Evolutionary conservation across 176 grass and related monocot species (phyloP).

Genomic region (Avena eriantha): DNA sequence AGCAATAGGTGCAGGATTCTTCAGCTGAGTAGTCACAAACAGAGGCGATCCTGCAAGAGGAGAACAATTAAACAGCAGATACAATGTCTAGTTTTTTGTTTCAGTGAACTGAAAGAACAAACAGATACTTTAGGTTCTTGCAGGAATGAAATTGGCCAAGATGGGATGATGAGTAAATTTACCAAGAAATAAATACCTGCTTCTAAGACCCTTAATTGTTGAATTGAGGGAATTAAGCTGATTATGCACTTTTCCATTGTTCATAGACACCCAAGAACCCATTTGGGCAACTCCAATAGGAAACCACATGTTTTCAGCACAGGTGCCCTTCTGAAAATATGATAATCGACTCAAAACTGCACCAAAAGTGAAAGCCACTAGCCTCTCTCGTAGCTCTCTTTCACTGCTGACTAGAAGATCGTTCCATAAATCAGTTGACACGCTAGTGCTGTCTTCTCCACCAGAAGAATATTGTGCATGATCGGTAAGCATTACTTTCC

Average conservation of each 20-base stretch:
- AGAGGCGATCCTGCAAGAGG: constrained; percentile 46
- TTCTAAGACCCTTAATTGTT: constrained; percentile 63
- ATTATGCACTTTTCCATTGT: constrained; percentile 47
- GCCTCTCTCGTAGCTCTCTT: constrained; percentile 69
- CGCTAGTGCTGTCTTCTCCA: constrained; percentile 34
- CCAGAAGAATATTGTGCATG: constrained; percentile 24
- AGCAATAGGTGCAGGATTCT: constrained; percentile 76
- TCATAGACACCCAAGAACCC: constrained; percentile 63
- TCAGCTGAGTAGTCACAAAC: constrained; percentile 47
- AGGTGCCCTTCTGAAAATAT: constrained; percentile 23
- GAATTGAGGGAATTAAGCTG: constrained; percentile 55
- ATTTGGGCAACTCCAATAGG: constrained; percentile 76
- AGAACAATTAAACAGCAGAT: neutral
- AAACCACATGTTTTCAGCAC: constrained; percentile 51
- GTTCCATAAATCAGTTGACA: constrained; percentile 61
- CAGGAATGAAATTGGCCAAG: neutral
- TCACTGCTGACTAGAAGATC: constrained; percentile 68
- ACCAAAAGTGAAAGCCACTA: constrained; percentile 74
- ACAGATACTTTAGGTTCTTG: neutral
- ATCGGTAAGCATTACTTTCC: constrained; percentile 69
- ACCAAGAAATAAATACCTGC: constrained; percentile 48
- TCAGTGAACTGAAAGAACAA: neutral
- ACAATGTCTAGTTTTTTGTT: neutral
- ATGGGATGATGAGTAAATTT: neutral
- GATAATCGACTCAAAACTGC: constrained; percentile 47